Conservation (phyloP, 2,329 filamentous ascomycete species). For the Exophiala sideris region DNA sequence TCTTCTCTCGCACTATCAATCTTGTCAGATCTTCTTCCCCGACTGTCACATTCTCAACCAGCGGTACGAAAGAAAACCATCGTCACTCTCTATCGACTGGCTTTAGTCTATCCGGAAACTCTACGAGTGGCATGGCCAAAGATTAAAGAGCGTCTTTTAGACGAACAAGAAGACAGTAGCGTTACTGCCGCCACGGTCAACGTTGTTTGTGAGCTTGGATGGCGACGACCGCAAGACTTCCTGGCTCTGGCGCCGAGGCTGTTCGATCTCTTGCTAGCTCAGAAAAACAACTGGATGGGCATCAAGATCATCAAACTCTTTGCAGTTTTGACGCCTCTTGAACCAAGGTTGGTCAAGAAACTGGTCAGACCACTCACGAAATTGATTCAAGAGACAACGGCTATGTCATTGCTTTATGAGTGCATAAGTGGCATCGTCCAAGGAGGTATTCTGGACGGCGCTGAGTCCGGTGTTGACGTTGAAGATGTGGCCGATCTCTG, state of each 20-base stretch:
- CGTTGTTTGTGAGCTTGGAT: constrained; percentile 92
- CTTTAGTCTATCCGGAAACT: constrained; percentile 94
- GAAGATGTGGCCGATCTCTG: constrained; percentile 92
- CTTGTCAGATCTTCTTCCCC: constrained; percentile 78
- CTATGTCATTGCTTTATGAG: constrained; percentile 97
- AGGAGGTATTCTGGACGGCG: constrained; percentile 83
- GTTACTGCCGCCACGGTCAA: constrained; percentile 96
- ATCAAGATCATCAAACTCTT: constrained; percentile 99
- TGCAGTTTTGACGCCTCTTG: constrained; percentile 86
- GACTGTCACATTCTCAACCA: constrained; percentile 80
- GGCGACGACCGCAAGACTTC: constrained; percentile 90
- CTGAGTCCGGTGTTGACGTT: constrained; percentile 73
- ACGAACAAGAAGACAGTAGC: constrained; percentile 83
- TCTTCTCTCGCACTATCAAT: constrained; percentile 87
- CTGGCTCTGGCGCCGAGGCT: constrained; percentile 84
- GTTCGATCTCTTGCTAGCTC: constrained; percentile 87
- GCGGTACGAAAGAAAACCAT: constrained; percentile 92
- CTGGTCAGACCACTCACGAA: constrained; percentile 84
- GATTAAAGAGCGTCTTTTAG: constrained; percentile 90
- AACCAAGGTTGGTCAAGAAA: constrained; percentile 88
- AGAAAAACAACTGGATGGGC: constrained; percentile 99
- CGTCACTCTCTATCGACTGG: constrained; percentile 87
- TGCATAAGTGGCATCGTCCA: constrained; percentile 99
- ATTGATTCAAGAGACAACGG: constrained; percentile 88
- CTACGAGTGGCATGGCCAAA: constrained; percentile 92